phyloP scores from a whole-genome alignment of 805 yeast genomes.

The Candida sphagnicola region DNA sequence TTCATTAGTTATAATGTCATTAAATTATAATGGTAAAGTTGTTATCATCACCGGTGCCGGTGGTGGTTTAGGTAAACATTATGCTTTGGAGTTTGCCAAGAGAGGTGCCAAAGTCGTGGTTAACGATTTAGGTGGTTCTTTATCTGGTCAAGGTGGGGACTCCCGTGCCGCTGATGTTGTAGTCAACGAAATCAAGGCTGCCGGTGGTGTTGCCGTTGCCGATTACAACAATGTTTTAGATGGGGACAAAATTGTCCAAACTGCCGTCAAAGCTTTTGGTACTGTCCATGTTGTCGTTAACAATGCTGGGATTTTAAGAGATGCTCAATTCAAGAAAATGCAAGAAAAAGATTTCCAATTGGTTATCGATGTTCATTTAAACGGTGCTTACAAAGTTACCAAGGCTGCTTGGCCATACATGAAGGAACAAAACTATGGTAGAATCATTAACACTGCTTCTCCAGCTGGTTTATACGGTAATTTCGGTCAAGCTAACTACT shows the following conservation, averaged over 20 bases:
- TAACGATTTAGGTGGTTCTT: slow-evolving; percentile 86
- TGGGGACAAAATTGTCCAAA: slow-evolving; percentile 79
- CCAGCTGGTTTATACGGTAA: slow-evolving; percentile 97
- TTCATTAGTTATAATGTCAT: slow-evolving; percentile 17
- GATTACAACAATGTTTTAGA: slow-evolving; percentile 87
- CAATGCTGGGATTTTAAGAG: slow-evolving; percentile 94
- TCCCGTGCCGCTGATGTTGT: slow-evolving; percentile 82
- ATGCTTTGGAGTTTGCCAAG: slow-evolving; percentile 81
- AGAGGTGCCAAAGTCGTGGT: slow-evolving; percentile 95
- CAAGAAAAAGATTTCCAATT: slow-evolving; percentile 70
- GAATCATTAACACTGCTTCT: slow-evolving; percentile 89
- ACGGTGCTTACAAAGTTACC: slow-evolving; percentile 82
- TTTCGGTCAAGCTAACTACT: slow-evolving; percentile 94
- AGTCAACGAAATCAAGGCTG: slow-evolving; percentile 72
- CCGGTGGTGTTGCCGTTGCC: slow-evolving; percentile 87
- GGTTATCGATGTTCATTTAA: slow-evolving; percentile 83
- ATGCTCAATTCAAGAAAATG: slow-evolving; percentile 84
- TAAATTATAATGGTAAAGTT: slow-evolving; percentile 72
- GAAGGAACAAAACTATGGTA: slow-evolving; percentile 79
- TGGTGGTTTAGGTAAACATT: slow-evolving; percentile 89
- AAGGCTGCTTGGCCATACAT: slow-evolving; percentile 91
- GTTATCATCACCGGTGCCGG: slow-evolving; percentile 97
- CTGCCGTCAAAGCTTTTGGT: slow-evolving; percentile 85
- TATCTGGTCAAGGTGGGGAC: slow-evolving; percentile 68
- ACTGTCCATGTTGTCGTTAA: slow-evolving; percentile 84